Percentiles rank a stretch among this genome's conserved stretches.
Conservation (phyloP, 83 land plant species). For the Picea abies region DNA sequence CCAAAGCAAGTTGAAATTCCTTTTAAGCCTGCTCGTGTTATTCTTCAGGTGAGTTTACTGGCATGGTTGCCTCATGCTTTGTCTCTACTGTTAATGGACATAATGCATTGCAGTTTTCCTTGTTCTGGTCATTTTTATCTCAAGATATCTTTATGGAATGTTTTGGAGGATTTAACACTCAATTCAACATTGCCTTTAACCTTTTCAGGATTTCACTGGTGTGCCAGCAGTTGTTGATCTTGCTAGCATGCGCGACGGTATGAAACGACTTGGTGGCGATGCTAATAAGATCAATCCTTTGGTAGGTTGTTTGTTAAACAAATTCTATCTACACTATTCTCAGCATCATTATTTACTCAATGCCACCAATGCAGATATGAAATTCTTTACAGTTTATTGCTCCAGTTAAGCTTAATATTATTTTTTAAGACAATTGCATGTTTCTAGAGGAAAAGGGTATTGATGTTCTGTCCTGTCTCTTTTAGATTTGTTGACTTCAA, state of each 20-base stretch:
- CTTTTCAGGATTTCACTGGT: conserved; percentile 85
- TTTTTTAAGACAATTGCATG: too few relatives aligned
- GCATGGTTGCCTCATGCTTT: background rate
- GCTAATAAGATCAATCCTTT: conserved; percentile 87
- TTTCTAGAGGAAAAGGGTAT: too few relatives aligned
- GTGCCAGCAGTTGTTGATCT: conserved; percentile 96
- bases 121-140: background rate
- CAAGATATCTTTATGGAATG: background rate
- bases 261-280: conserved; percentile 78
- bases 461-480: too few relatives aligned
- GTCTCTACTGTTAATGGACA: background rate
- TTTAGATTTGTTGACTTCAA: too few relatives aligned
- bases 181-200: background rate
- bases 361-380: too few relatives aligned
- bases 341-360: too few relatives aligned
- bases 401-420: too few relatives aligned
- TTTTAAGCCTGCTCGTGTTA: conserved; percentile 93
- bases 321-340: too few relatives aligned
- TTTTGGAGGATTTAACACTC: background rate
- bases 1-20: conserved; percentile 93
- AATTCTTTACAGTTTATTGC: too few relatives aligned
- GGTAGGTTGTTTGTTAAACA: conserved; percentile 34
- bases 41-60: conserved; percentile 66
- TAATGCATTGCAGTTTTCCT: background rate
- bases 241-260: conserved; percentile 93